Conservation (phyloP, 1,284 basidiomycete species). For the Cryptococcus sp. region DNA sequence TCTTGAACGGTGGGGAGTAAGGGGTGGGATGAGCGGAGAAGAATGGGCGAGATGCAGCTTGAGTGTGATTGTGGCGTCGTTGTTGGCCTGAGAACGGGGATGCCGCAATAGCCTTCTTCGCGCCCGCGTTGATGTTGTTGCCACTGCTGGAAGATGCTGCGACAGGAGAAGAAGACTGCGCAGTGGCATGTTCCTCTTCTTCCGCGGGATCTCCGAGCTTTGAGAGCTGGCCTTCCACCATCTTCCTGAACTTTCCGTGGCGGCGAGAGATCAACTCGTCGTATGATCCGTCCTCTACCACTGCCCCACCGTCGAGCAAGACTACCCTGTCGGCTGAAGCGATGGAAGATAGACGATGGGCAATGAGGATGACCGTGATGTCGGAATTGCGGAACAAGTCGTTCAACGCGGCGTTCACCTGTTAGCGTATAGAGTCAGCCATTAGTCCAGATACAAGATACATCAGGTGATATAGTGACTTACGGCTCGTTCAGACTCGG, state of each 20-base stretch:
- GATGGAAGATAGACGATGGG: slow-evolving; percentile 58
- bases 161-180: neutral
- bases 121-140: neutral
- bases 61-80: slow-evolving; percentile 23
- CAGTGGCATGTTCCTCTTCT: neutral
- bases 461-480: neutral
- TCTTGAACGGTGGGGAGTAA: slow-evolving; percentile 20
- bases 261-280: slow-evolving; percentile 50
- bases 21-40: slow-evolving; percentile 32
- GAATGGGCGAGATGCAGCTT: slow-evolving; percentile 28
- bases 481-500: slow-evolving; percentile 47
- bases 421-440: slow-evolving; percentile 32
- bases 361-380: slow-evolving; percentile 58
- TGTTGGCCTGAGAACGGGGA: slow-evolving; percentile 5
- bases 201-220: slow-evolving; percentile 42
- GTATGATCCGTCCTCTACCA: slow-evolving; percentile 56
- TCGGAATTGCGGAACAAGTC: slow-evolving; percentile 54
- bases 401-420: slow-evolving; percentile 56
- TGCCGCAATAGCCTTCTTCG: slow-evolving; percentile 1
- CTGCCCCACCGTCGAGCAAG: slow-evolving; percentile 55
- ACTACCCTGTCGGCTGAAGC: slow-evolving; percentile 56
- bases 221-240: slow-evolving; percentile 51
- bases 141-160: neutral
- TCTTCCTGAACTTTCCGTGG: slow-evolving; percentile 49
- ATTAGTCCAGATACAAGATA: neutral